A percentile compares a stretch with the other conserved stretches of the same genome.
These are phyloP conservation scores for Cryptosporidium baileyi DNA, from an alignment of 169 alveolate species.

Conservation along the genomic window DNA sequence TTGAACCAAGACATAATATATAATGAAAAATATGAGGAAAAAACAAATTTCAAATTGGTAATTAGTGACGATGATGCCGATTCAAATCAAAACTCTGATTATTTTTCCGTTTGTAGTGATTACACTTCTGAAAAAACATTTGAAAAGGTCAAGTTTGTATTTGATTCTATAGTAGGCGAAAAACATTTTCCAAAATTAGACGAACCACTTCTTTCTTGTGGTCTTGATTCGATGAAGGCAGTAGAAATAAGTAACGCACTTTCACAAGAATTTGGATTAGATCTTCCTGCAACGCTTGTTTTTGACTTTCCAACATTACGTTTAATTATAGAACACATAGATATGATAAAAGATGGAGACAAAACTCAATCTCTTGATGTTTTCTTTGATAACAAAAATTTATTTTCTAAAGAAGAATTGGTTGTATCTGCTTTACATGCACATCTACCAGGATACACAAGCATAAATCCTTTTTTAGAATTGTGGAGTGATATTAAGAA, in stretches of 20 bases:
- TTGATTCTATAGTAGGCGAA: conserved; percentile 32
- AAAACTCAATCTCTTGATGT: neutral
- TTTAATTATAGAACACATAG: conserved; percentile 72
- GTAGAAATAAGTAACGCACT: conserved; percentile 82
- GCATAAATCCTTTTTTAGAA: conserved; percentile 5
- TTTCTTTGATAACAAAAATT: neutral
- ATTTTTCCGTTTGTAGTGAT: conserved; percentile 30
- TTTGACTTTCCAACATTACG: conserved; percentile 75
- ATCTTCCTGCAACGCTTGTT: conserved; percentile 73
- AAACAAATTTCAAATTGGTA: neutral
- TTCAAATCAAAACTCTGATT: conserved; percentile 8
- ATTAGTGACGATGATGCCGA: neutral
- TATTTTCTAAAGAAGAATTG: neutral
- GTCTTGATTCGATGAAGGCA: conserved; percentile 83
- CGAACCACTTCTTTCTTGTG: conserved; percentile 77
- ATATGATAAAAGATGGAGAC: conserved; percentile 8
- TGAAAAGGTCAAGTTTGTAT: conserved; percentile 8
- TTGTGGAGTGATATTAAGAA: conserved; percentile 6
- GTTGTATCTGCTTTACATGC: conserved; percentile 40
- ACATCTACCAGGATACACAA: conserved; percentile 37
- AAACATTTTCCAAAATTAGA: conserved; percentile 52
- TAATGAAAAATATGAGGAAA: neutral
- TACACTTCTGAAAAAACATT: neutral
- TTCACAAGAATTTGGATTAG: conserved; percentile 71
- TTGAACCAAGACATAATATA: neutral